Evolutionary conservation across 371 early-diverging fungal genomes (phyloP), one percentile per base, ranked within the genome.

Genomic region (Gilbertella persicaria): DNA sequence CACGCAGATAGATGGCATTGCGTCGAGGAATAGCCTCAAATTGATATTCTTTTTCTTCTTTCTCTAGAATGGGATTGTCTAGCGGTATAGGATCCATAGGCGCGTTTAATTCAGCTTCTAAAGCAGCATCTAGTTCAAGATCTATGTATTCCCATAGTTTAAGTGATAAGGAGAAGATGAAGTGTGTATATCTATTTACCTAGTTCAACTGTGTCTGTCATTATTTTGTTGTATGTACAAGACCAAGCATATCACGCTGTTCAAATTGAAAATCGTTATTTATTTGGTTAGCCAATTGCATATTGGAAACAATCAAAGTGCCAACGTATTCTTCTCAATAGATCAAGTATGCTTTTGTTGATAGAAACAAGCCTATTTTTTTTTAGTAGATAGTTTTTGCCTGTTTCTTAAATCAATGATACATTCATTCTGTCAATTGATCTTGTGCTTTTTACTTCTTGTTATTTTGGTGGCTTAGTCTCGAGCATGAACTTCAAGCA

Each of bases 1-100:
- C 84, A 21, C 66, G 66, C 14, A 83, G 40, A 45, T 69, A 66
- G 2, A 83, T 53, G 5, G 78, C 78, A 14, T 66, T 68, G 10
- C 59, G 51, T 25, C 76, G 66, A 6, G 63, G 53, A 9, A 45
- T 6, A 7, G 53, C 49, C 17, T 52, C 63, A 37, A 63, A 63
- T 6, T 28, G 2, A 45, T 44, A 45, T 43, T 43, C 16, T 1
- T 25, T 10, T n/a, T 14, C 25, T 17, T 52, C 51, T 33, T 58
- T 51, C 0, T 6, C 45, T 8, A 50, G 51, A 5, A 58, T 19
- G 1, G 29, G 19, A 7, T 9, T 37, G 6, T 19, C 14, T 19
- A 5, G 29, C 16, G 21, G 7, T 4, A 5, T 35, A 9, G 17
- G 20, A 12, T 19, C 21, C 13, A 14, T 21, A 12, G 45, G 5